A percentile compares a stretch with the other conserved stretches of the same genome.
phyloP scores from a whole-genome alignment of 768 basidiomycete genomes.

The Pleurotus ostreatus region DNA sequence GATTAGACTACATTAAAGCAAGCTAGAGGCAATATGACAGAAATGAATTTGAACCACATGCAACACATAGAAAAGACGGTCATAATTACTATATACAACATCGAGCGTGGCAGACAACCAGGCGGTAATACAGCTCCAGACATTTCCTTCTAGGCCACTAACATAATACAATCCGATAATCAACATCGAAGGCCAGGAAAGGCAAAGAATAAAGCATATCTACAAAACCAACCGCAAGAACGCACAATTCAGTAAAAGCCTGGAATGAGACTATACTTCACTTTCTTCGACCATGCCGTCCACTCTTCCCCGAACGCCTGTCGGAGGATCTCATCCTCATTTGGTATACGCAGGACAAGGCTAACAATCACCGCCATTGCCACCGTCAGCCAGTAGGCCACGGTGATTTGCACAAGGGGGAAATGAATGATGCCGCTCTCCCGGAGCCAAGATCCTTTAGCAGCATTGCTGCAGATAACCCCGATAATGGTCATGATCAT shows the following conservation, averaged over 20 bases:
- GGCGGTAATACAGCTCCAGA: too few relatives aligned
- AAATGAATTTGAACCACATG: too few relatives aligned
- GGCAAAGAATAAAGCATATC: too few relatives aligned
- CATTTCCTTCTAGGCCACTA: too few relatives aligned
- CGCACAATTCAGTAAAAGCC: not conserved
- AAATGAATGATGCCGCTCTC: slow-evolving; percentile 5
- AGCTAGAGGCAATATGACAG: too few relatives aligned
- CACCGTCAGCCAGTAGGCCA: not conserved
- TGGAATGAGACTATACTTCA: not conserved
- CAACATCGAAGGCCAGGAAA: too few relatives aligned
- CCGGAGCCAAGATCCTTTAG: slow-evolving; percentile 3
- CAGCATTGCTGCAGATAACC: slow-evolving; percentile 1
- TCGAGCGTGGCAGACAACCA: too few relatives aligned
- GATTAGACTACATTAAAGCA: too few relatives aligned
- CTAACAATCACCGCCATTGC: slow-evolving; percentile 3
- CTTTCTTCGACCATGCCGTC: slow-evolving; percentile 6
- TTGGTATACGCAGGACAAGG: slow-evolving; percentile 4
- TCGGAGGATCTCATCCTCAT: slow-evolving; percentile 6
- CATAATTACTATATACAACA: too few relatives aligned
- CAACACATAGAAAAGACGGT: too few relatives aligned
- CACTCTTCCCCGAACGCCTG: slow-evolving; percentile 3
- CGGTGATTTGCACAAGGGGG: not conserved
- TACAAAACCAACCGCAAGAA: not conserved
- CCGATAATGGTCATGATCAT: slow-evolving; percentile 8
- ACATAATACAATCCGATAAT: too few relatives aligned